Evolutionary conservation across 805 yeast genomes (phyloP).

Genomic region (Maudiozyma saulgeensis): DNA sequence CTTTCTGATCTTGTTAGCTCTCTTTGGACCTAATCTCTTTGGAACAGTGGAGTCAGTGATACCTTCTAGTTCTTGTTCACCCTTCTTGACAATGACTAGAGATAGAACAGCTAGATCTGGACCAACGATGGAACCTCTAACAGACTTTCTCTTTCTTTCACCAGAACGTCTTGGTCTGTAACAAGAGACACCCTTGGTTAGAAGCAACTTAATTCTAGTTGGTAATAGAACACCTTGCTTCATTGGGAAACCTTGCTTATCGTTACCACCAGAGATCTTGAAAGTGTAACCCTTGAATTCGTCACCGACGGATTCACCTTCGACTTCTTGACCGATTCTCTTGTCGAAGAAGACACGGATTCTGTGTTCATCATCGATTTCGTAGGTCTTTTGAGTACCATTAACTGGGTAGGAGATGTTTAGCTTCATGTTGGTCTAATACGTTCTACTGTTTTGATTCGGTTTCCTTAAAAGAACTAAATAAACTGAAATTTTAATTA

Average conservation of each 20-base stretch:
- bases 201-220: constrained; percentile 94
- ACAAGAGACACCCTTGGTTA: constrained; percentile 91
- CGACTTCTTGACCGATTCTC: constrained; percentile 99
- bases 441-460: neutral
- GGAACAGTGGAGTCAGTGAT: constrained; percentile 89
- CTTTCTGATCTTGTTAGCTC: constrained; percentile 99
- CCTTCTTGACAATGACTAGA: constrained; percentile 89
- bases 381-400: constrained; percentile 98
- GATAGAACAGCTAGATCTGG: constrained; percentile 93
- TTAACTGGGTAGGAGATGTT: constrained; percentile 99
- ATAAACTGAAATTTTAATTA: neutral
- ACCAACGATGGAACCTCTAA: constrained; percentile 98
- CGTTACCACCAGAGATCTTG: constrained; percentile 99
- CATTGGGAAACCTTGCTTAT: constrained; percentile 99
- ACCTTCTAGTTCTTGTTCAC: constrained; percentile 92
- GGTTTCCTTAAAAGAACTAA: neutral
- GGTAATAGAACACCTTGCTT: constrained; percentile 99
- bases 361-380: constrained; percentile 98
- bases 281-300: constrained; percentile 98
- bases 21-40: constrained; percentile 99
- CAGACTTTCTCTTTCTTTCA: constrained; percentile 99
- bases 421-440: constrained; percentile 43
- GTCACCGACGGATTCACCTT: constrained; percentile 95
- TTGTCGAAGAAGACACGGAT: constrained; percentile 97
- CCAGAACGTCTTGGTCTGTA: constrained; percentile 99